Evolutionary conservation across 805 yeast genomes (phyloP).

Genomic region (Saccharomyces eubayanus): DNA sequence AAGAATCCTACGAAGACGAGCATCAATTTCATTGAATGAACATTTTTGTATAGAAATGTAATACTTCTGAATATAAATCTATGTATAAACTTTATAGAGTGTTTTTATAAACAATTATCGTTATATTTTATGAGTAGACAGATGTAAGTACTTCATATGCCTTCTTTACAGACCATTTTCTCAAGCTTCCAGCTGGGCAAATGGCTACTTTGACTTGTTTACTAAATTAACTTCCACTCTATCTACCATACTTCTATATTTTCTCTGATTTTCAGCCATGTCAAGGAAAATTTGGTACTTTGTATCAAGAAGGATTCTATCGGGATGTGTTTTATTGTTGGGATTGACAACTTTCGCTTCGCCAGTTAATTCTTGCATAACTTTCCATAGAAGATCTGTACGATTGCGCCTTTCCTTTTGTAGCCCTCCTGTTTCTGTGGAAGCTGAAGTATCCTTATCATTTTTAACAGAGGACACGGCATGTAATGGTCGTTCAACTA

Average conservation of each 20-base stretch:
- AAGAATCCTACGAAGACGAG: background rate
- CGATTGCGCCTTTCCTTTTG: slow-evolving; percentile 25
- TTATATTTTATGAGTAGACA: background rate
- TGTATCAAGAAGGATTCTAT: slow-evolving; percentile 59
- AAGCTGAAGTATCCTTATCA: slow-evolving; percentile 7
- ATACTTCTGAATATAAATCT: background rate
- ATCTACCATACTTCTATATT: slow-evolving; percentile 65
- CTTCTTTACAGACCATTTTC: background rate
- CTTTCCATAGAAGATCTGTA: slow-evolving; percentile 63
- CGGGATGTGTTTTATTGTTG: slow-evolving; percentile 45
- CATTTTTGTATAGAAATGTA: background rate
- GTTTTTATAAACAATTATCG: background rate
- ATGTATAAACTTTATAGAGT: background rate
- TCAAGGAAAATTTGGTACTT: slow-evolving; percentile 84
- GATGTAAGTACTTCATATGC: background rate
- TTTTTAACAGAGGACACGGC: background rate
- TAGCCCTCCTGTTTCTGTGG: background rate
- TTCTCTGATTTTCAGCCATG: slow-evolving; percentile 74
- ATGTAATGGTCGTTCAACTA: background rate
- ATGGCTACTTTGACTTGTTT: background rate
- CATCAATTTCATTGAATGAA: background rate
- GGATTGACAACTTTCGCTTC: slow-evolving; percentile 77
- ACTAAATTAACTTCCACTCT: slow-evolving; percentile 25
- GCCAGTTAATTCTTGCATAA: slow-evolving; percentile 79
- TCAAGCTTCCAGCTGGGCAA: too few relatives aligned